These are phyloP conservation scores for Naematelia encephala DNA, from an alignment of 768 basidiomycete genomes.

Conservation along the genomic window DNA sequence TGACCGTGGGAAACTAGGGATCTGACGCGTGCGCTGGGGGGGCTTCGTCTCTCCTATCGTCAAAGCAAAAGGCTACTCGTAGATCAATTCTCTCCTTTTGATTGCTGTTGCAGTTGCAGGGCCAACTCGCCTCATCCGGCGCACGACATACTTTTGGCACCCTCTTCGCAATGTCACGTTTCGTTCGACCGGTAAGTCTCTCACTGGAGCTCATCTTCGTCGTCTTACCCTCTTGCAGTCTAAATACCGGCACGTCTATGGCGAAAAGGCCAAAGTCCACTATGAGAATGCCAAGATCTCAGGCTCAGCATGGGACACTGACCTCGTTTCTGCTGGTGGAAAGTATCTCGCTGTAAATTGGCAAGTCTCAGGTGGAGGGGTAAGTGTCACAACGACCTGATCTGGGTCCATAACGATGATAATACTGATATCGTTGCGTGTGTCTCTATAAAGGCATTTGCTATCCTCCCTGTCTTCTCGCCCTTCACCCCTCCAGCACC, in stretches of 20 bases:
- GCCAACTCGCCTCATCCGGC: too few species aligned
- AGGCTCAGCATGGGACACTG: constrained; percentile 93
- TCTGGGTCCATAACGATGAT: neutral
- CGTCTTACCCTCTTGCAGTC: constrained; percentile 50
- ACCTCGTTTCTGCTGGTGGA: constrained; percentile 79
- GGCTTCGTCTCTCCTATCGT: neutral
- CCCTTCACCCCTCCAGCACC: constrained; percentile 61
- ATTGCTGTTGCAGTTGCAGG: neutral
- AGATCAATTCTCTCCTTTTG: neutral
- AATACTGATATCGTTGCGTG: too few species aligned
- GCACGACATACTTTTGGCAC: too few species aligned
- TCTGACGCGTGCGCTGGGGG: neutral
- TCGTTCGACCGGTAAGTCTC: constrained; percentile 61
- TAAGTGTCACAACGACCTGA: constrained; percentile 13
- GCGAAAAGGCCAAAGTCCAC: constrained; percentile 69
- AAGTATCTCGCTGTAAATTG: constrained; percentile 90
- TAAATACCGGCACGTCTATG: constrained; percentile 93
- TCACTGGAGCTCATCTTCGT: neutral
- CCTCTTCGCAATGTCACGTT: constrained; percentile 66
- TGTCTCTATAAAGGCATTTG: constrained; percentile 62
- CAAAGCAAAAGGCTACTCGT: neutral
- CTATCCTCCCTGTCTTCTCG: constrained; percentile 70
- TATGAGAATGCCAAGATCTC: constrained; percentile 63
- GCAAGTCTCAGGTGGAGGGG: constrained; percentile 57
- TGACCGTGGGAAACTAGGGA: neutral